A percentile compares a stretch with the other conserved stretches of the same genome.
phyloP scores from a whole-genome alignment of 495 filamentous ascomycete genomes.

The Neurospora sp. region DNA sequence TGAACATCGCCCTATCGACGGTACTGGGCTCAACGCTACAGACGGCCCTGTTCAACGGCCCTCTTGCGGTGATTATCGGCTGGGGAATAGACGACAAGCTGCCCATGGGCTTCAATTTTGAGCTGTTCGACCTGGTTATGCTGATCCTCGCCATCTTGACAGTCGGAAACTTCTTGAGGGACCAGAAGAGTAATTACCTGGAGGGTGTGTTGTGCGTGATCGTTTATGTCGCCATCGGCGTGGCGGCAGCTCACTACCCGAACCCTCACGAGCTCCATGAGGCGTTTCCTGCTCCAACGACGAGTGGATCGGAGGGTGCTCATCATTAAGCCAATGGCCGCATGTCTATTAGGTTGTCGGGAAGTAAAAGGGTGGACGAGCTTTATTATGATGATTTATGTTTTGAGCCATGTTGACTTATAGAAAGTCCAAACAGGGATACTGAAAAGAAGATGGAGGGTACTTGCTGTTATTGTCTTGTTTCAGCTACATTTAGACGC shows the following conservation, averaged over 20 bases:
- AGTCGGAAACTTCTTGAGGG: conserved; percentile 69
- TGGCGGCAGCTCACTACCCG: conserved; percentile 53
- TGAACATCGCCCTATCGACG: conserved; percentile 88
- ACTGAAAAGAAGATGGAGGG: neutral
- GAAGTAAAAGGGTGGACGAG: neutral
- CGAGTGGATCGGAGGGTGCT: neutral
- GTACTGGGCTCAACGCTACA: conserved; percentile 83
- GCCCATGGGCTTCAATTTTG: conserved; percentile 73
- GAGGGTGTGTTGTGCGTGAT: conserved; percentile 70
- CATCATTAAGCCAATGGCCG: neutral
- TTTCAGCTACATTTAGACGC: neutral
- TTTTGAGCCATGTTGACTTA: neutral
- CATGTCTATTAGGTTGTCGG: neutral
- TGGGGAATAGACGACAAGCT: conserved; percentile 55
- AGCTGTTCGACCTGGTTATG: conserved; percentile 78
- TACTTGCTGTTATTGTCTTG: neutral
- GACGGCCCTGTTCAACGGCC: conserved; percentile 81
- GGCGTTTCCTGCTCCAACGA: neutral
- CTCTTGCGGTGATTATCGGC: conserved; percentile 71
- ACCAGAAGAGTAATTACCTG: conserved; percentile 72
- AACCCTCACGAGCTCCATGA: conserved; percentile 26
- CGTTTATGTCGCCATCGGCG: conserved; percentile 54
- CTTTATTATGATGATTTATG: neutral
- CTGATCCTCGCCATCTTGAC: conserved; percentile 82
- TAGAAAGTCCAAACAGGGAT: neutral